Base-by-base conservation (phyloP, 2,329 filamentous ascomycete species). In the Penicillium sp. region DNA sequence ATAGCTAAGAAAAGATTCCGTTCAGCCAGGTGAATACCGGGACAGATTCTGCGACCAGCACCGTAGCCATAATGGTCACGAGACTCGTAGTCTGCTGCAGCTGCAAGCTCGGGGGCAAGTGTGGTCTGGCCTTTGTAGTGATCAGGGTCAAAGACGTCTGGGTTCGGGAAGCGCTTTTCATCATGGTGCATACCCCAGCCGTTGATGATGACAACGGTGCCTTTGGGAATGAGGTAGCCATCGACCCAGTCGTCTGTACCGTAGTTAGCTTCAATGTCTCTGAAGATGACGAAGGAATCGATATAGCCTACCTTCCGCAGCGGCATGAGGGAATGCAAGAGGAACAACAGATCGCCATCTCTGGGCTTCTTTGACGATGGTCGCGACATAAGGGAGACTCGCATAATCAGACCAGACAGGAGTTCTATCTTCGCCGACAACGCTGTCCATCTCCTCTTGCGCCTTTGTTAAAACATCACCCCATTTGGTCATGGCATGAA, bases 1-100 rank as follows among this genome's bases (percentile, higher is more conserved):
- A 46, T 10, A 1, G 13, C 12, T 1, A 40, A 25, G 11, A 41
- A 31, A 5, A 34, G 30, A 13, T 46, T 41, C 7, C 36, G 18
- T 18, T 46, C 44, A 10, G 44, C 44, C 11, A 41, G 14, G 35
- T 46, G 44, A 5, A 46, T 46, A n/a, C 19, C 36, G 4, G 43
- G 28, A 7, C 43, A 46, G 19, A 46, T 33, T 8, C 44, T 28
- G 2, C 43, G 36, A 27, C 29, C 44, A 27, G 44, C 28, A 1
- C 44, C 44, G 18, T 41, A 34, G 19, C 36, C 36, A 14, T 39
- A 9, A 6, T 46, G 36, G 5, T 46, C 36, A 8, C 43, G 36
- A 6, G n/a, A 13, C 14, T 46, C 29, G 11, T n/a, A 46, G 33
- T 35, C 33, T 3, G 28, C 43, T 8, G 28, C n/a, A 35, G 33